phyloP scores from a whole-genome alignment of 129 eudicot species.

The Centella asiatica region DNA sequence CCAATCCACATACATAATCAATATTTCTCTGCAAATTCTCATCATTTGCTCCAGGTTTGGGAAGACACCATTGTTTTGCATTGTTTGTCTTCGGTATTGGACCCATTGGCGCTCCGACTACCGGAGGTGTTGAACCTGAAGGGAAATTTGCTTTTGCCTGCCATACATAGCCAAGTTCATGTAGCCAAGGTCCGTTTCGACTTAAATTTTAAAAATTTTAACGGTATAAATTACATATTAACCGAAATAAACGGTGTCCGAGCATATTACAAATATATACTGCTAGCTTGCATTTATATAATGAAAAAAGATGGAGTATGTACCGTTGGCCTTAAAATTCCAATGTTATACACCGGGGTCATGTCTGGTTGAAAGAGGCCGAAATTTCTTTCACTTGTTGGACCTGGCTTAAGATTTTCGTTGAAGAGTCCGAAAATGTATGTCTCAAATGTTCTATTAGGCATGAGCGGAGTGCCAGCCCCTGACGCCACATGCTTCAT shows the following conservation, averaged over 20 bases:
- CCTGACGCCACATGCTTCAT: conserved; percentile 60
- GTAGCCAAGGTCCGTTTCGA: no score
- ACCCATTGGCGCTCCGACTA: conserved; percentile 15
- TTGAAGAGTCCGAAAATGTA: conserved; percentile 76
- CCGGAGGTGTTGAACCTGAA: conserved; percentile 27
- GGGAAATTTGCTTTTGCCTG: conserved; percentile 41
- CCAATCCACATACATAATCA: conserved; percentile 58
- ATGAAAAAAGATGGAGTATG: no score
- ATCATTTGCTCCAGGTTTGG: conserved; percentile 38
- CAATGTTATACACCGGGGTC: conserved; percentile 55
- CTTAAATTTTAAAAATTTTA: no score
- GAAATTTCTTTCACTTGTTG: conserved; percentile 60
- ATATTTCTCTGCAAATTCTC: conserved; percentile 41
- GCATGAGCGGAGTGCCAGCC: conserved; percentile 89
- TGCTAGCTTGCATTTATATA: no score
- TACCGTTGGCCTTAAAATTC: conserved; percentile 48
- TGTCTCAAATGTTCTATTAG: conserved; percentile 64
- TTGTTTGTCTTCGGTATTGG: conserved; percentile 5
- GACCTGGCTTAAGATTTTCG: conserved; percentile 77
- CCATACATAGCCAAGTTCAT: conserved; percentile 8
- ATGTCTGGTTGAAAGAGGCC: conserved; percentile 67
- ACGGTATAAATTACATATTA: no score
- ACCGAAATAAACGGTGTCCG: no score
- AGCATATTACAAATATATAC: no score
- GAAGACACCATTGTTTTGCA: conserved; percentile 53